Percentiles rank a stretch among this genome's conserved stretches.
Evolutionary conservation across 768 basidiomycete genomes (phyloP).

Genomic region (Serendipita indica): DNA sequence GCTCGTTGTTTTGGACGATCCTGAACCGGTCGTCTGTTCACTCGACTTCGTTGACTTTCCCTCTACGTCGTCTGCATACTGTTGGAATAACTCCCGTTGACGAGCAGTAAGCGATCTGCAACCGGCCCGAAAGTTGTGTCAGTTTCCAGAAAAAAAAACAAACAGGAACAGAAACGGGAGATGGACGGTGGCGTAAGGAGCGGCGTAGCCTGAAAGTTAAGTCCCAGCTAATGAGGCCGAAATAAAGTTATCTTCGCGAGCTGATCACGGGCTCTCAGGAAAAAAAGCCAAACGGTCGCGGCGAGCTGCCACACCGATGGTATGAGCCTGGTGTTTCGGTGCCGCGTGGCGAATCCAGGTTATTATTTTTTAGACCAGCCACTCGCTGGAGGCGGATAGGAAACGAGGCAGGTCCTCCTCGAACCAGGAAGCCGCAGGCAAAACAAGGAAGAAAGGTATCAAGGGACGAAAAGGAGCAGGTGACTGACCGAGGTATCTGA

Average conservation of each 20-base stretch:
- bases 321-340: neutral
- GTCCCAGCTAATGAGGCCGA: too few relatives aligned
- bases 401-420: neutral
- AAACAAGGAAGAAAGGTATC: neutral
- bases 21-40: too few relatives aligned
- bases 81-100: constrained; percentile 77
- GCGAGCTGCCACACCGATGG: neutral
- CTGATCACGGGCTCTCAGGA: neutral
- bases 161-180: neutral
- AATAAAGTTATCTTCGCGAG: neutral
- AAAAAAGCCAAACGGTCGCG: neutral
- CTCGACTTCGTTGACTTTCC: constrained; percentile 35
- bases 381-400: neutral
- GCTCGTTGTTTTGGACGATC: neutral
- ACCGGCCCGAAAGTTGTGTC: too few relatives aligned
- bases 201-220: neutral
- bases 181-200: neutral
- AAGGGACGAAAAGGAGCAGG: neutral
- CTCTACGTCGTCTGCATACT: constrained; percentile 88
- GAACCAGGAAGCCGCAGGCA: neutral
- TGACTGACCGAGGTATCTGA: constrained; percentile 71
- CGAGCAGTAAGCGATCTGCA: constrained; percentile 63
- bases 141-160: constrained; percentile 12
- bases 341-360: constrained; percentile 1
- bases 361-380: neutral